These are phyloP conservation scores for Bimuria novae-zelandiae DNA, from an alignment of 2,329 filamentous ascomycete species.

Conservation along the genomic window DNA sequence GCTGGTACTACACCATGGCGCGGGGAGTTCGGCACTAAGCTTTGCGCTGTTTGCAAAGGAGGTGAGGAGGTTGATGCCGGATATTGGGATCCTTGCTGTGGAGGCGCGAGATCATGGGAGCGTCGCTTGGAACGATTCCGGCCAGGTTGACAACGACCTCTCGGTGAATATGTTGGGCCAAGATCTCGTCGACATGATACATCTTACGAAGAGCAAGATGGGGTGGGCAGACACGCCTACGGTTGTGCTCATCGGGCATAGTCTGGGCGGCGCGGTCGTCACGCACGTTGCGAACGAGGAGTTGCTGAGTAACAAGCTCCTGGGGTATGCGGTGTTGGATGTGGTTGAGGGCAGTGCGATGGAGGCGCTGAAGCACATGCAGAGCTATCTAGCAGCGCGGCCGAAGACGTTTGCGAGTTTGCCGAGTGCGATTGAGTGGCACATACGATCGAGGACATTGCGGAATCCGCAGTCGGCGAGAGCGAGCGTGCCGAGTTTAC, in stretches of 20 bases:
- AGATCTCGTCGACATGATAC: constrained; percentile 74
- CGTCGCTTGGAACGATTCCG: constrained; percentile 48
- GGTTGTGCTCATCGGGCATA: constrained; percentile 85
- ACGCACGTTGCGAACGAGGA: constrained; percentile 77
- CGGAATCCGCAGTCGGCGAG: constrained; percentile 82
- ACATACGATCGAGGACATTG: constrained; percentile 84
- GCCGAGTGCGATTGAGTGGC: constrained; percentile 87
- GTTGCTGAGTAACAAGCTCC: constrained; percentile 67
- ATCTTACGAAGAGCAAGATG: constrained; percentile 69
- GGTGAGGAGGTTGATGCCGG: constrained; percentile 75
- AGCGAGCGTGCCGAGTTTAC: constrained; percentile 81
- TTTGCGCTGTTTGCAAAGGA: constrained; percentile 83
- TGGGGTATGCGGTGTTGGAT: constrained; percentile 90
- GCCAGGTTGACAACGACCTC: constrained; percentile 62
- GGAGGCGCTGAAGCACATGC: constrained; percentile 93
- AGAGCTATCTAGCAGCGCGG: constrained; percentile 82
- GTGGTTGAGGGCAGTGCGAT: constrained; percentile 95
- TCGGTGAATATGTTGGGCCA: constrained; percentile 71
- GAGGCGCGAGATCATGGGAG: constrained; percentile 89
- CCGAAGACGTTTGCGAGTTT: constrained; percentile 78
- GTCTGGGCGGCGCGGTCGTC: constrained; percentile 87
- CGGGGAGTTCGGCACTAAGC: constrained; percentile 88
- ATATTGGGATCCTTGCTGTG: constrained; percentile 80
- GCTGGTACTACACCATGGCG: constrained; percentile 93
- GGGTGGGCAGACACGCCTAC: constrained; percentile 75